Conservation (phyloP, 495 filamentous ascomycete genomes). For the Daldinia caldariorum region DNA sequence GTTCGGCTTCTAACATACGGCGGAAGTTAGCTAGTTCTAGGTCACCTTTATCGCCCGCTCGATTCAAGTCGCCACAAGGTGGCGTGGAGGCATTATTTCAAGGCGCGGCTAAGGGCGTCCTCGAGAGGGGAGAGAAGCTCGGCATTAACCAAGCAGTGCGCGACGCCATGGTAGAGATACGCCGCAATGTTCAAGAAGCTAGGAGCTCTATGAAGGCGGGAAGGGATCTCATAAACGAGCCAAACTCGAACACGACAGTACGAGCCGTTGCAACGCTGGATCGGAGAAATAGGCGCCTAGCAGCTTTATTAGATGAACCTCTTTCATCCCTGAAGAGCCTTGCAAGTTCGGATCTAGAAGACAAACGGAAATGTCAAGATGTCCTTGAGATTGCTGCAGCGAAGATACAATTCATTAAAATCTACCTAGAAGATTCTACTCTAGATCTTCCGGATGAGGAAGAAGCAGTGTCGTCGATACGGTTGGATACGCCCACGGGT, state of each 20-base stretch:
- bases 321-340: conserved; percentile 71
- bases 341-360: conserved; percentile 51
- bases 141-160: conserved; percentile 91
- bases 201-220: conserved; percentile 48
- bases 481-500: conserved; percentile 17
- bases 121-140: conserved; percentile 83
- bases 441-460: conserved; percentile 64
- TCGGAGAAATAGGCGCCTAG: conserved; percentile 76
- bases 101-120: conserved; percentile 84
- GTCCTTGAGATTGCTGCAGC: conserved; percentile 72
- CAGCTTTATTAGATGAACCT: conserved; percentile 74
- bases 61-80: conserved; percentile 68
- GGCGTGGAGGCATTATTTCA: conserved; percentile 82
- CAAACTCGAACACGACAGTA: conserved; percentile 27
- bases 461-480: conserved; percentile 22
- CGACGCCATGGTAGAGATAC: conserved; percentile 85
- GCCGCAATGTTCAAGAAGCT: conserved; percentile 58
- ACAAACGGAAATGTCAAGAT: conserved; percentile 53
- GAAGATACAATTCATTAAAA: conserved; percentile 80
- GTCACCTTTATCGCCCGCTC: conserved; percentile 66
- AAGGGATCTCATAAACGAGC: conserved; percentile 46
- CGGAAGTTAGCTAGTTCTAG: conserved; percentile 48
- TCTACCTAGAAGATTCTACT: conserved; percentile 74
- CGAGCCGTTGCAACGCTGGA: conserved; percentile 64
- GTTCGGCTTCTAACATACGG: conserved; percentile 32